A percentile compares a stretch with the other conserved stretches of the same genome.
Evolutionary conservation across 805 yeast genomes (phyloP).

Genomic region (Cyberlindnera americana): DNA sequence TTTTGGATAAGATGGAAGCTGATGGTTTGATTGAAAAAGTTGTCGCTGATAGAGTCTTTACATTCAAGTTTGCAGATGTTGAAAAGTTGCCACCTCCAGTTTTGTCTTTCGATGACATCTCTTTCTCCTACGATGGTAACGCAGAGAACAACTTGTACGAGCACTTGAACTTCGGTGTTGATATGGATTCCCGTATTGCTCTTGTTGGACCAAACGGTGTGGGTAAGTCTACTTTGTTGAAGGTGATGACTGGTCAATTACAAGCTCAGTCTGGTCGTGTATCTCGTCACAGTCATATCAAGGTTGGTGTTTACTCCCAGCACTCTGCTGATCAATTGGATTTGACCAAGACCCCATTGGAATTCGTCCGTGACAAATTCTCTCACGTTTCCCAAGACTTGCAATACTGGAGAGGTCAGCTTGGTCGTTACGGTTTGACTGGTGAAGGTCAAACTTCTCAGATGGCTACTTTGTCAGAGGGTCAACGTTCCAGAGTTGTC

Average conservation of each 20-base stretch:
- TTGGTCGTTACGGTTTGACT: slow-evolving; percentile 97
- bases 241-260: slow-evolving; percentile 93
- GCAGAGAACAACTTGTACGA: slow-evolving; percentile 86
- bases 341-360: slow-evolving; percentile 90
- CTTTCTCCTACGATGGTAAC: slow-evolving; percentile 84
- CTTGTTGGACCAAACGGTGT: slow-evolving; percentile 99
- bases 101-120: slow-evolving; percentile 90
- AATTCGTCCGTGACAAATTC: slow-evolving; percentile 94
- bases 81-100: slow-evolving; percentile 99
- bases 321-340: slow-evolving; percentile 98
- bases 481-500: slow-evolving; percentile 98
- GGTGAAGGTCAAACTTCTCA: slow-evolving; percentile 99
- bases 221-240: slow-evolving; percentile 94
- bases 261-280: slow-evolving; percentile 92
- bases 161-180: slow-evolving; percentile 93
- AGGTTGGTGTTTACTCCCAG: slow-evolving; percentile 98
- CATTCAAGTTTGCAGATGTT: slow-evolving; percentile 90
- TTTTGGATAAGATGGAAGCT: slow-evolving; percentile 99
- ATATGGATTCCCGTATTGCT: slow-evolving; percentile 98
- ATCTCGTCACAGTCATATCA: slow-evolving; percentile 94
- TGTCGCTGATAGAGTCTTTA: slow-evolving; percentile 86
- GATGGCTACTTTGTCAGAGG: slow-evolving; percentile 98
- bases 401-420: slow-evolving; percentile 98
- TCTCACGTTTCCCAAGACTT: slow-evolving; percentile 89
- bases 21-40: slow-evolving; percentile 95